These are phyloP conservation scores for Apophysomyces elegans DNA, from an alignment of 371 early-diverging fungal genomes.

Conservation along the genomic window DNA sequence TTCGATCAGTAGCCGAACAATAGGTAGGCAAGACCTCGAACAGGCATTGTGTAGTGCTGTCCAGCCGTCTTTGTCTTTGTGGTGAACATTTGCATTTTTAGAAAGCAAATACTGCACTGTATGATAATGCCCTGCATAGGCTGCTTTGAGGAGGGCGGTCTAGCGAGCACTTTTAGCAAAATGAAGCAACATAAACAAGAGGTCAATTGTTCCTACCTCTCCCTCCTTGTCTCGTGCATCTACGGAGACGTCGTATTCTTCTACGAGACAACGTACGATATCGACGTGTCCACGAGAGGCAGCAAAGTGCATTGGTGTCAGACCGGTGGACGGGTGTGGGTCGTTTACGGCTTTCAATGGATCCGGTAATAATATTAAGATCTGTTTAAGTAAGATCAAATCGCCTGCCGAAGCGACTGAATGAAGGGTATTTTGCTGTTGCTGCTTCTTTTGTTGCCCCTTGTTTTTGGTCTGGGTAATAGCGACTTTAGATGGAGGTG, in stretches of 20 bases:
- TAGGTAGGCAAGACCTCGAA: conserved; percentile 58
- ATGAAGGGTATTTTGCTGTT: conserved; percentile 1
- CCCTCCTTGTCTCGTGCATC: conserved; percentile 70
- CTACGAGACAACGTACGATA: conserved; percentile 64
- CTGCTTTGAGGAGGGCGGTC: conserved; percentile 82
- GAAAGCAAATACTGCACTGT: conserved; percentile 68
- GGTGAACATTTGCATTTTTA: conserved; percentile 60
- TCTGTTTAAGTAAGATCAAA: conserved; percentile 23
- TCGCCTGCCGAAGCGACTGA: conserved; percentile 20
- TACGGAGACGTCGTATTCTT: conserved; percentile 60
- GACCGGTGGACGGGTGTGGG: conserved; percentile 55
- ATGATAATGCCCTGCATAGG: conserved; percentile 65
- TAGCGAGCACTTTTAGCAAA: conserved; percentile 25
- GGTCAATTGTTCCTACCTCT: conserved; percentile 53
- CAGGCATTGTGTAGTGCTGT: conserved; percentile 81
- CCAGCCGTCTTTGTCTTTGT: conserved; percentile 82
- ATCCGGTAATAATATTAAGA: conserved; percentile 26
- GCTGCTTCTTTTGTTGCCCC: conserved; percentile 22
- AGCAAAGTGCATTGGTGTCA: conserved; percentile 73
- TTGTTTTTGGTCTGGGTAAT: conserved; percentile 4
- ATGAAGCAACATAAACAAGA: neutral
- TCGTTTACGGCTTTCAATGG: conserved; percentile 33
- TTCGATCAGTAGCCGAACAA: conserved; percentile 61
- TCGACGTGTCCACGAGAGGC: conserved; percentile 69
- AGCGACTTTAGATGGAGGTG: neutral